Base-by-base conservation (phyloP, 352 stramenopile genomes). In the Thalassiosira livingstoniorum region DNA sequence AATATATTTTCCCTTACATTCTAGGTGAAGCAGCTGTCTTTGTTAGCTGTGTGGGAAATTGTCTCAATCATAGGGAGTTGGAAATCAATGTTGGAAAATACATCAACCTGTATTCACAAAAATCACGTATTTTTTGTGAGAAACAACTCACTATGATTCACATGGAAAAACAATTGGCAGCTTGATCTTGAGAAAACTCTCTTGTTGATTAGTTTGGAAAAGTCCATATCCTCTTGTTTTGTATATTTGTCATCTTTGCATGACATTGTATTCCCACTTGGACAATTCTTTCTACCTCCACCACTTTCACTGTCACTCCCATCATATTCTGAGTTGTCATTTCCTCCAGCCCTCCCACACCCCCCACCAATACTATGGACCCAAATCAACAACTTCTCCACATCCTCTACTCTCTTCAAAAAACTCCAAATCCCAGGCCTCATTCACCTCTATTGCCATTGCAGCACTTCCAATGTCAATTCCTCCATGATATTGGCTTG, bases 201-300 rank as follows among this genome's bases (percentile, higher is more conserved):
- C 23, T 95, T 97, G 51, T 96, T 93, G 4, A 99, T 82, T 10
- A 98, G 85, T 1, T 97, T 92, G 0, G 80, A 90, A 75, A 95
- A 95, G 64, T 94, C 89, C 37, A 94, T 94, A 47, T 99, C 98
- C n/a, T n/a, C n/a, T n/a, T n/a, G n/a, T n/a, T n/a, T n/a, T n/a
- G n/a, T n/a, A n/a, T n/a, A n/a, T n/a, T n/a, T 87, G 99, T 93
- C 94, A 21, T 88, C 93, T 83, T 99, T 98, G 87, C 99, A 99
- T 88, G 99, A 97, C 64, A 99, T 96, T 45, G 97, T 97, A 37
- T 98, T 92, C 58, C 96, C 97, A 80, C 98, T 97, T 0, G 98
- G 98, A 87, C 99, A 97, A 68, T 96, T 88, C 43, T 31, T n/a
- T 37, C 21, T 29, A 21, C 65, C 68, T 13, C 75, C 55, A n/a